Evolutionary conservation across 1,284 basidiomycete species (phyloP).

Genomic region (Tilletia horrida): DNA sequence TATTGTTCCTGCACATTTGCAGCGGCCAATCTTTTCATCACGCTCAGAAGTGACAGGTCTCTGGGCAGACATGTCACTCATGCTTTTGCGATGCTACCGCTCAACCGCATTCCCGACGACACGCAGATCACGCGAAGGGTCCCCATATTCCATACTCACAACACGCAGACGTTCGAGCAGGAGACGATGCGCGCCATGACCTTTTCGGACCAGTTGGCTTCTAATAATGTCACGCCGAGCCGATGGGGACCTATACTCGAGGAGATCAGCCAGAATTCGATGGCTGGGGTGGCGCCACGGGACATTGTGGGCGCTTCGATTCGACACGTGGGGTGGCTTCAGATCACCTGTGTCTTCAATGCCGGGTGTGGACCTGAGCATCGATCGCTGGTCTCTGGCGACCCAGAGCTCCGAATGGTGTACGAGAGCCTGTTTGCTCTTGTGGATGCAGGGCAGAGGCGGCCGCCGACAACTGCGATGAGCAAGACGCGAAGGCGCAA

Average conservation of each 20-base stretch:
- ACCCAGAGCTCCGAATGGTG: slow-evolving; percentile 42
- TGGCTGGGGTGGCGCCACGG: slow-evolving; percentile 22
- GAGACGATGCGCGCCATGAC: slow-evolving; percentile 34
- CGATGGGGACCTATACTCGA: slow-evolving; percentile 32
- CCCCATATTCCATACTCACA: slow-evolving; percentile 13
- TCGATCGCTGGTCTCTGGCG: slow-evolving; percentile 33
- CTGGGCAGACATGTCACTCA: slow-evolving; percentile 37
- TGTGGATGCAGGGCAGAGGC: slow-evolving; percentile 36
- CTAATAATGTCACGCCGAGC: not conserved
- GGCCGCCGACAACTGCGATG: slow-evolving; percentile 25
- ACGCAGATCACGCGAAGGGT: slow-evolving; percentile 3
- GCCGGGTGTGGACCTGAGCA: slow-evolving; percentile 41
- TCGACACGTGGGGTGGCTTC: slow-evolving; percentile 36
- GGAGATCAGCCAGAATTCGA: slow-evolving; percentile 29
- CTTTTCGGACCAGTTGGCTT: slow-evolving; percentile 26
- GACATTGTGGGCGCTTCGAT: slow-evolving; percentile 20
- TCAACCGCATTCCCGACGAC: slow-evolving; percentile 40
- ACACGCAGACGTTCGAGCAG: slow-evolving; percentile 40
- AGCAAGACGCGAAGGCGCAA: slow-evolving; percentile 18
- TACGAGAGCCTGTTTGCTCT: slow-evolving; percentile 39
- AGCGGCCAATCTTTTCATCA: slow-evolving; percentile 28
- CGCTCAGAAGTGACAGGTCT: slow-evolving; percentile 37
- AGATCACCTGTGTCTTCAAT: slow-evolving; percentile 41
- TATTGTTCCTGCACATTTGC: not conserved
- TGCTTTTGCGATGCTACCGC: slow-evolving; percentile 35